Percentiles rank a stretch among this genome's conserved stretches.
Conservation (phyloP, 1,139 yeast genomes). For the Geotrichum restrictum region DNA sequence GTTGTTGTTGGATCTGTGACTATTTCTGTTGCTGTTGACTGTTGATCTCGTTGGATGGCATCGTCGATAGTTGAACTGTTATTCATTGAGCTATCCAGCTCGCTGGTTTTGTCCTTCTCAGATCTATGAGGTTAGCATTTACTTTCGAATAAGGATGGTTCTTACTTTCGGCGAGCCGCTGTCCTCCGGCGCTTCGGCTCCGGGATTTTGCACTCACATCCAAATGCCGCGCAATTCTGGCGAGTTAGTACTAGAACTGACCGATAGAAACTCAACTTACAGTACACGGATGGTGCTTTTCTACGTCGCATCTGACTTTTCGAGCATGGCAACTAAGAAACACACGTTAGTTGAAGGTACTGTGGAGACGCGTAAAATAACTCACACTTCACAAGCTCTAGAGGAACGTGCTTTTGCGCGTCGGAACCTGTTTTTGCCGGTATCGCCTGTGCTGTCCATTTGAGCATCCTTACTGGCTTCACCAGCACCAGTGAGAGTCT, state of each 20-base stretch:
- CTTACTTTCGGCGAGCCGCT: constrained; percentile 36
- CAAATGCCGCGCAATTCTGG: constrained; percentile 65
- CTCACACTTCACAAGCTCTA: constrained; percentile 39
- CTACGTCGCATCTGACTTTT: constrained; percentile 69
- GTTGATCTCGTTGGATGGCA: not conserved
- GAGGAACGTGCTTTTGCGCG: constrained; percentile 36
- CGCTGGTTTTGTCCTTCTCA: not conserved
- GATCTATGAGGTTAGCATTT: not conserved
- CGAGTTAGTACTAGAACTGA: not conserved
- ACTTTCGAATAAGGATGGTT: not conserved
- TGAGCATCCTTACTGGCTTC: not conserved
- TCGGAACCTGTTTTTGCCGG: constrained; percentile 31
- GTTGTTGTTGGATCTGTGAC: not conserved
- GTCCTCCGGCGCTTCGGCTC: constrained; percentile 38
- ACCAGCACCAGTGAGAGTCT: not conserved
- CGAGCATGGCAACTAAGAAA: constrained; percentile 52
- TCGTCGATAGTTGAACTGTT: not conserved
- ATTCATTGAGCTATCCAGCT: not conserved
- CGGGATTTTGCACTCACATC: constrained; percentile 67
- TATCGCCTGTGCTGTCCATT: not conserved
- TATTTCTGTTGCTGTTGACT: not conserved
- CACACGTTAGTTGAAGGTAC: not conserved
- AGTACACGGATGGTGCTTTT: constrained; percentile 69
- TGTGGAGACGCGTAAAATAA: not conserved
- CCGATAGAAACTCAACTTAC: constrained; percentile 25